Base-by-base conservation (phyloP, 352 stramenopile genomes). In the Globisporangium spiculum region DNA sequence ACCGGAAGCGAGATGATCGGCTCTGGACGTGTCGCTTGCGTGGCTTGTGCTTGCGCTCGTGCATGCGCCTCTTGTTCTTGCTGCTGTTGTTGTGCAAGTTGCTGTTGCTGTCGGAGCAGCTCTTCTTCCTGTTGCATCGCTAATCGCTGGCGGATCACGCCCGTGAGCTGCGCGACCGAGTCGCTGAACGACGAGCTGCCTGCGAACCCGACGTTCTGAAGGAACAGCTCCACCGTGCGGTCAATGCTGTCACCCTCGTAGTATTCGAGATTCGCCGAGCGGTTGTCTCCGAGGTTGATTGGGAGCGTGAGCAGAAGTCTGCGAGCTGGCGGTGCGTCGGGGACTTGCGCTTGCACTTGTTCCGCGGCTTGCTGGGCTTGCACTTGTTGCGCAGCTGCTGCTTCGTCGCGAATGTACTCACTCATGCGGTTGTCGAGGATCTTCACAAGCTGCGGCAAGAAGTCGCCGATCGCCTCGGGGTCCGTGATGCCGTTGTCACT, bases 211-310 rank as follows among this genome's bases (percentile, higher is more conserved):
- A 91, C 72, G 32, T 50, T 62, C 6, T 74, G 60, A 18, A 94
- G 74, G 65, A 94, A 94, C 6, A 81, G 59, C 61, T 93, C 78
- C 3, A 87, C 84, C 0, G 86, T 91, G 36, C 76, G 72, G 65
- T 92, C 79, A 36, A 91, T 41, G 65, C 77, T 88, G 50, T 94
- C 86, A 34, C 86, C 83, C 70, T 88, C 81, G 70, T 81, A 94
- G 73, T 93, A 93, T 44, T 86, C 69, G 62, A 91, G 73, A 20
- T 70, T 75, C 18, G 71, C 80, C 24, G 76, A 67, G 14, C 75
- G 75, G 55, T 87, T 75, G 26, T 87, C 75, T 8, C 80, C 83
- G 32, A 91, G 57, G 32, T 74, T 80, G 60, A 92, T 83, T 5
- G 77, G 70, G 8, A 93, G 55, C 24, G 74, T 76, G 32, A 89